A percentile compares a stretch with the other conserved stretches of the same genome.
phyloP scores from a whole-genome alignment of 1,284 basidiomycete genomes.

The Pholiota adiposa region DNA sequence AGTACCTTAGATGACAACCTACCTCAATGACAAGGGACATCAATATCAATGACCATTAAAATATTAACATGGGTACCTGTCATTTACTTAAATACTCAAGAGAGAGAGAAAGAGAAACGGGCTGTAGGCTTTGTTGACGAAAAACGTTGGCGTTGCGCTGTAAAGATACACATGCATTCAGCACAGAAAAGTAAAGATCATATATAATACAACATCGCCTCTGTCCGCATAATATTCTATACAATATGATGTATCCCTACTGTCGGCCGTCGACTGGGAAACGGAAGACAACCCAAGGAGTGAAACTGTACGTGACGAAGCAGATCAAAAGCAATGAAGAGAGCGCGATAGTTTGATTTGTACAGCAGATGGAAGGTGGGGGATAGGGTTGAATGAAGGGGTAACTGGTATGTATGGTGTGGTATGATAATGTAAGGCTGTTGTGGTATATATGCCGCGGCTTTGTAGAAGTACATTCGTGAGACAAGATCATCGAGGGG shows the following conservation, averaged over 20 bases:
- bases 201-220: not conserved
- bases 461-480: conserved; percentile 9
- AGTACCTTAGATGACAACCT: too few species aligned
- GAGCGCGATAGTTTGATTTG: not conserved
- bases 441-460: conserved; percentile 1
- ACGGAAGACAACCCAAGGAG: not conserved
- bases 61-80: too few species aligned
- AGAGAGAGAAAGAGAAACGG: too few species aligned
- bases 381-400: not conserved
- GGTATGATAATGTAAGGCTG: not conserved
- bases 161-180: not conserved
- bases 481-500: not conserved
- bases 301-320: not conserved
- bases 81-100: too few species aligned
- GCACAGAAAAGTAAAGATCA: not conserved
- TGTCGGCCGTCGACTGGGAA: not conserved
- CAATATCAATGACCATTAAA: too few species aligned
- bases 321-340: not conserved
- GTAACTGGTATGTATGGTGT: not conserved
- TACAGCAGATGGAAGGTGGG: not conserved
- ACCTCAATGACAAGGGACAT: too few species aligned
- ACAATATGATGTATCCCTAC: not conserved
- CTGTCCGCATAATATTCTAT: not conserved
- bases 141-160: too few species aligned
- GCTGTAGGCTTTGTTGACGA: too few species aligned